Conservation (phyloP, 257 asterid species). For the Przewalskia tangutica region DNA sequence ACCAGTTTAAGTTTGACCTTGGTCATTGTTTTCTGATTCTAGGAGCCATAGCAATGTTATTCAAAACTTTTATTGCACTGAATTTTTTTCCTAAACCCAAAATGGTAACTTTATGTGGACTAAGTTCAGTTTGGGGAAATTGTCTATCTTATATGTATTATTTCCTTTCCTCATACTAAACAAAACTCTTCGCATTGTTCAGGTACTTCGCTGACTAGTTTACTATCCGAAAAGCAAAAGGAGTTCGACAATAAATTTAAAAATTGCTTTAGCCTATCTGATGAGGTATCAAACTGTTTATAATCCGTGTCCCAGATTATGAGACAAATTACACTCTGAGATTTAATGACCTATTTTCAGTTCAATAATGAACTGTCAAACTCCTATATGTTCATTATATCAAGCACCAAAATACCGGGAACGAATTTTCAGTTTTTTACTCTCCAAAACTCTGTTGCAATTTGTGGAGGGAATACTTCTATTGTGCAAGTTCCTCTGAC, state of each 20-base stretch:
- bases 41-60: neutral
- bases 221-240: constrained; percentile 55
- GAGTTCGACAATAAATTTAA: constrained; percentile 65
- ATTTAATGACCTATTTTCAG: neutral
- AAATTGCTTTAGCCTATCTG: constrained; percentile 51
- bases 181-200: constrained; percentile 16
- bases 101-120: neutral
- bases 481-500: neutral
- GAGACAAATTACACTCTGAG: neutral
- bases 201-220: constrained; percentile 61
- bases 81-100: neutral
- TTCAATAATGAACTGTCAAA: neutral
- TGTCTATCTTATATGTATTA: neutral
- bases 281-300: constrained; percentile 35
- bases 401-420: neutral
- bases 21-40: neutral
- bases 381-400: neutral
- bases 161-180: neutral
- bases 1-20: neutral
- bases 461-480: neutral
- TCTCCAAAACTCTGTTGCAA: neutral
- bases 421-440: neutral
- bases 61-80: neutral
- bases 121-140: neutral
- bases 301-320: neutral